Evolutionary conservation across 352 stramenopile species (phyloP), one percentile per base, ranked within the genome.

Genomic region (Hyaloperonospora brassicae): DNA sequence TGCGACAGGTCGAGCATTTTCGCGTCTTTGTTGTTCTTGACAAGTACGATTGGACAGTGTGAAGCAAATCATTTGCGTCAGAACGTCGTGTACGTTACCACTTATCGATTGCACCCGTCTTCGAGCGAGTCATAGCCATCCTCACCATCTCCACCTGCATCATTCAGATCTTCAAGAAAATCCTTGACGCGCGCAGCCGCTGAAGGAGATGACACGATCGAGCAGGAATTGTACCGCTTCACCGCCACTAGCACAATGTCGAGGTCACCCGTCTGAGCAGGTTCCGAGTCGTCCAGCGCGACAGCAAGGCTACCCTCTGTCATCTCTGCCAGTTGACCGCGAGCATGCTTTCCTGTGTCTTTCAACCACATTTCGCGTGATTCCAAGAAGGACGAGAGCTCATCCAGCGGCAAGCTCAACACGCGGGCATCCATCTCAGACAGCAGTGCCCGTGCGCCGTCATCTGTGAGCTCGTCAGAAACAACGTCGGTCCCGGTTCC

Each of bases 81-180:
- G 7, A 31, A 31, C 27, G 7, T 8, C 27, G 27, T 31, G 27
- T 7, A 31, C 27, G 3, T 31, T 31, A 8, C n/a, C n/a, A 3
- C 3, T 7, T 31, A 31, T 31, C 27, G 3, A 31, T 7, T 7
- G 7, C 3, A 64, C 27, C 77, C 68, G 43, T 84, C 73, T 51
- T 86, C 75, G 52, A 91, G 76, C 61, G 81, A 89, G 57, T 89
- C 78, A 52, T 91, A 89, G 54, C 77, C 79, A 48, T 87, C 73
- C n/a, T 81, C 73, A 8, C 61, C 70, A 25, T 73, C 74, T 17
- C 71, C 78, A 49, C 59, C 71, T 25, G 55, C 38, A 58, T 68
- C 73, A 38, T 84, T 79, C 11, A 89, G 64, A 54, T 91, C 81
- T 45, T 83, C 73, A 45, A 91, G 58, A 27, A 91, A 63, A 24